phyloP scores from a whole-genome alignment of 2,329 filamentous ascomycete genomes.

The Fusarium avenaceum region DNA sequence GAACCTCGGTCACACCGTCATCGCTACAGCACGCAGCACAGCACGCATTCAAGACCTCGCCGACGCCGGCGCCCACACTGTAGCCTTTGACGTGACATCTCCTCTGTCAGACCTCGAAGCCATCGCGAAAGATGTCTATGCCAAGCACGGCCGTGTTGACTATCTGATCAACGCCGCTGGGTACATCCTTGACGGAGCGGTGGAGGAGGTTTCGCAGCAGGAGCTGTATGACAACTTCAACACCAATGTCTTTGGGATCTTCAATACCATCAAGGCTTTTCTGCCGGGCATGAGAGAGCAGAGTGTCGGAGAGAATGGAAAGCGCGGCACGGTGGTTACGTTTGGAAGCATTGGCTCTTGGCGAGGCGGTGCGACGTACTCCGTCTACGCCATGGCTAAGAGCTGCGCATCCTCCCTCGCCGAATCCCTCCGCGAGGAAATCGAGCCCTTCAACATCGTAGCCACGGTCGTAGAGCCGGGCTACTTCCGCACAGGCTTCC shows the following conservation, averaged over 20 bases:
- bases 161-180: constrained; percentile 64
- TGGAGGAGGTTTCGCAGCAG: constrained; percentile 57
- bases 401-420: constrained; percentile 60
- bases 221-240: constrained; percentile 59
- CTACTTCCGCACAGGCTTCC: constrained; percentile 66
- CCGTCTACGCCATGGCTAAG: constrained; percentile 62
- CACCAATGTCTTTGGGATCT: constrained; percentile 67
- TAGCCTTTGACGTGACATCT: constrained; percentile 63
- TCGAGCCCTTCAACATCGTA: constrained; percentile 60
- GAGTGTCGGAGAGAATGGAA: constrained; percentile 42
- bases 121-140: constrained; percentile 52
- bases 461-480: constrained; percentile 64
- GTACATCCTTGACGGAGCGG: constrained; percentile 58
- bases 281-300: constrained; percentile 62
- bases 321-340: constrained; percentile 55
- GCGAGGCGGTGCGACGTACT: constrained; percentile 54
- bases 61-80: constrained; percentile 57
- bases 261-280: constrained; percentile 64
- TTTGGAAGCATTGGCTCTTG: constrained; percentile 64
- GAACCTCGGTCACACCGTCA: constrained; percentile 61
- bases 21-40: constrained; percentile 63
- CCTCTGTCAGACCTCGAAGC: constrained; percentile 54
- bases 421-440: constrained; percentile 60
- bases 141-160: constrained; percentile 57
- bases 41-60: constrained; percentile 58